Conservation (phyloP, 345 rosid genomes). For the Nephelium lappaceum region DNA sequence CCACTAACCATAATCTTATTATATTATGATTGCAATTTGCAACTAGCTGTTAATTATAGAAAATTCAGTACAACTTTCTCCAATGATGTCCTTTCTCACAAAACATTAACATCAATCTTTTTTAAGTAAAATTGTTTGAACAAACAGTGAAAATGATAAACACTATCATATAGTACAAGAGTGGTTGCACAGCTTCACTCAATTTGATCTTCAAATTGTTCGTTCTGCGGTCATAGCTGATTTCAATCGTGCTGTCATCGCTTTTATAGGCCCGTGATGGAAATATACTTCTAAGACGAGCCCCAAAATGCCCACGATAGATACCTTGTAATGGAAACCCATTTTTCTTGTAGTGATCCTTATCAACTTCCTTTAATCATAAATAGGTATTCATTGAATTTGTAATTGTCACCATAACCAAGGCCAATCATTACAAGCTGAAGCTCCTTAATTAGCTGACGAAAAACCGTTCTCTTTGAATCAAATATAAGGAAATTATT, state of each 20-base stretch:
- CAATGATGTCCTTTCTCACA: not conserved
- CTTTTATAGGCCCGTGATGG: too few relatives aligned
- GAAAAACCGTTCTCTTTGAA: not conserved
- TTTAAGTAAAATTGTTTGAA: not conserved
- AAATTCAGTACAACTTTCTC: not conserved
- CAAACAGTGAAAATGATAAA: not conserved
- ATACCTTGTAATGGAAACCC: too few relatives aligned
- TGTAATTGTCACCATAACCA: not conserved
- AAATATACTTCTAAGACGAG: too few relatives aligned
- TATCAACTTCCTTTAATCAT: not conserved
- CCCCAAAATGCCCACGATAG: too few relatives aligned
- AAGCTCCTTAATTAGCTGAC: not conserved
- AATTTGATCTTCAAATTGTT: not conserved
- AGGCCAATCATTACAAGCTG: not conserved
- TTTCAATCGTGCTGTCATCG: too few relatives aligned
- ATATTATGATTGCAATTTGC: not conserved
- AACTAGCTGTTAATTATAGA: not conserved
- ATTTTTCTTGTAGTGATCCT: too few relatives aligned
- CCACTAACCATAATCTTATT: constrained; percentile 13
- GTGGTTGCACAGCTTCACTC: not conserved
- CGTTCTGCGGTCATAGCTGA: not conserved
- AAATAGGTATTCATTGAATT: not conserved
- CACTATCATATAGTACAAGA: too few relatives aligned
- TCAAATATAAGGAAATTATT: not conserved
- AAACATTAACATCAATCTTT: not conserved